Conservation (phyloP, 192 early-diverging fungal species). For the Backusella australiensis region DNA sequence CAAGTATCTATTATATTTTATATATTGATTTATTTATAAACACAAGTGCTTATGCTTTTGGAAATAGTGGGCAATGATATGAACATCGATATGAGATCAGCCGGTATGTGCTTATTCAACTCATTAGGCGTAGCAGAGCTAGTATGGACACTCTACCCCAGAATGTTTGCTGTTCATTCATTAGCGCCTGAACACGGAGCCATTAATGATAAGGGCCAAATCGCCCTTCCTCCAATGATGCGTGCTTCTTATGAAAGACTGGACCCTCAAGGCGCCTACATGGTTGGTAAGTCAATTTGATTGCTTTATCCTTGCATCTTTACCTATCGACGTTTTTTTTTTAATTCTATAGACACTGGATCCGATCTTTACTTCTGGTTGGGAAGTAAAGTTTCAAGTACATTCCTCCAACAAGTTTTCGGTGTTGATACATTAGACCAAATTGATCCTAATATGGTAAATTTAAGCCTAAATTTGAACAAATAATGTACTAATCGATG, state of each 20-base stretch:
- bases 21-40: background rate
- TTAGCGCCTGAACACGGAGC: conserved; percentile 29
- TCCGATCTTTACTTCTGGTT: conserved; percentile 82
- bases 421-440: conserved; percentile 70
- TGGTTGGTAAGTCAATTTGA: conserved; percentile 56
- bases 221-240: conserved; percentile 63
- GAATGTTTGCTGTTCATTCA: conserved; percentile 52
- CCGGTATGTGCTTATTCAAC: conserved; percentile 79
- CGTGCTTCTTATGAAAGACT: conserved; percentile 79
- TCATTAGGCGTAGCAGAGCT: conserved; percentile 72
- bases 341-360: conserved; percentile 63
- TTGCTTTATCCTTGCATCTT: background rate
- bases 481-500: background rate
- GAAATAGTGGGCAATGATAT: conserved; percentile 48
- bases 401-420: conserved; percentile 73
- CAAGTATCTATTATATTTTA: conserved; percentile 26
- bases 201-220: conserved; percentile 42
- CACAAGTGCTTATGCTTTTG: background rate
- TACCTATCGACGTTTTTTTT: background rate
- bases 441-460: conserved; percentile 72
- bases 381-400: conserved; percentile 62
- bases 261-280: conserved; percentile 73
- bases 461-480: background rate
- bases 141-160: conserved; percentile 81
- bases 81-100: conserved; percentile 79